A percentile compares a stretch with the other conserved stretches of the same genome.
Conservation (phyloP, 495 filamentous ascomycete species). For the Tuber calosporum region DNA sequence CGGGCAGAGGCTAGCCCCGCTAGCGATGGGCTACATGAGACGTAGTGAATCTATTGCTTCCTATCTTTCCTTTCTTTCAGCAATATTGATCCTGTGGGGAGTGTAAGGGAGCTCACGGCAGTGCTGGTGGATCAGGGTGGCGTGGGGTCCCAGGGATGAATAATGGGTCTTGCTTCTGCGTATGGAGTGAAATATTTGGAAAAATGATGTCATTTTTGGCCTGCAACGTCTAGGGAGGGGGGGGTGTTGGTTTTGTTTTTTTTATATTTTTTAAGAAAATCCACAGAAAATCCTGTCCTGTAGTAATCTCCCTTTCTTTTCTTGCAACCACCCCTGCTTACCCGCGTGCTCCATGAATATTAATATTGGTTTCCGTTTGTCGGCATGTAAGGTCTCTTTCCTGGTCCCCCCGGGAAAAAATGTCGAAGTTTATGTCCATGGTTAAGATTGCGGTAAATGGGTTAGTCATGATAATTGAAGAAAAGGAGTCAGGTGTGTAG, state of each 20-base stretch:
- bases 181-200: neutral
- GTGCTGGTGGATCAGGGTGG: neutral
- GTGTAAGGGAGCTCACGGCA: neutral
- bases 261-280: neutral
- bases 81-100: neutral
- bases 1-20: neutral
- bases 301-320: neutral
- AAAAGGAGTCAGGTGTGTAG: neutral
- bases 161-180: constrained; percentile 2
- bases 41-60: neutral
- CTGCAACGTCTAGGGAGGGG: neutral
- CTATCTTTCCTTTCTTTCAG: neutral
- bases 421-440: neutral
- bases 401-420: neutral
- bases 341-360: neutral
- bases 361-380: neutral
- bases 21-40: neutral
- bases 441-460: neutral
- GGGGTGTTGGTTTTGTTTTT: neutral
- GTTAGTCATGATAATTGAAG: neutral
- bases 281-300: neutral
- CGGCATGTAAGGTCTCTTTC: neutral
- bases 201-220: neutral
- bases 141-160: neutral
- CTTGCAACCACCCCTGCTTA: neutral